These are phyloP conservation scores for Phoma sp. DNA, from an alignment of 2,329 filamentous ascomycete genomes.

Conservation along the genomic window DNA sequence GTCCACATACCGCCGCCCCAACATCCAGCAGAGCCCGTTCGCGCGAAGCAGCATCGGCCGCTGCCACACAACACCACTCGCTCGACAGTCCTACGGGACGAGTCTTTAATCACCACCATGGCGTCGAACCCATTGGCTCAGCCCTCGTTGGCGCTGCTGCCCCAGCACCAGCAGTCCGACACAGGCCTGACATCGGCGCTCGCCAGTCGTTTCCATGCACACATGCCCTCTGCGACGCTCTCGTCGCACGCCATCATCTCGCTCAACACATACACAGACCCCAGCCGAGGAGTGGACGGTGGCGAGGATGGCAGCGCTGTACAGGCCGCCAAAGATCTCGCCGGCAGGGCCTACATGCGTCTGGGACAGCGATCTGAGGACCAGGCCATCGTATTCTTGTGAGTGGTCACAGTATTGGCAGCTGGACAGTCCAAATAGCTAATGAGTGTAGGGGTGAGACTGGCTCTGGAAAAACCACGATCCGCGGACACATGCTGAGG, in stretches of 20 bases:
- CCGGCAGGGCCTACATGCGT: conserved; percentile 81
- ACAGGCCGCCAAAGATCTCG: conserved; percentile 90
- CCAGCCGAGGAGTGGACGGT: conserved; percentile 86
- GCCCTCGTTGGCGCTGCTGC: conserved; percentile 85
- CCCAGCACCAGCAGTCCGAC: conserved; percentile 79
- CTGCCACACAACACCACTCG: conserved; percentile 25
- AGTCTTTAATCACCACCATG: conserved; percentile 54
- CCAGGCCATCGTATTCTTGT: conserved; percentile 92
- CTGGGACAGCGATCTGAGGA: conserved; percentile 90
- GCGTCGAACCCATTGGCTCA: conserved; percentile 65
- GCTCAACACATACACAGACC: conserved; percentile 92
- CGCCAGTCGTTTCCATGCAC: conserved; percentile 89
- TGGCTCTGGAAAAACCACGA: conserved; percentile 92
- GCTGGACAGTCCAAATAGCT: conserved; percentile 1
- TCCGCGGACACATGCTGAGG: conserved; percentile 86
- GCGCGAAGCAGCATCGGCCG: background rate
- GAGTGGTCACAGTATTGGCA: conserved; percentile 51
- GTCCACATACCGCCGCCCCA: conserved; percentile 9
- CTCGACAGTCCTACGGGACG: conserved; percentile 47
- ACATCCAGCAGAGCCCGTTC: background rate
- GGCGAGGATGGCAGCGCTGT: conserved; percentile 89
- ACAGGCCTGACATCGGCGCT: conserved; percentile 82
- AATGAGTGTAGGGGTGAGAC: conserved; percentile 77
- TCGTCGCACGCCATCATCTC: conserved; percentile 92
- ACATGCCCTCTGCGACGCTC: conserved; percentile 82